These are phyloP conservation scores for Trichoderma asperelloides DNA, from an alignment of 495 filamentous ascomycete species.

Conservation along the genomic window DNA sequence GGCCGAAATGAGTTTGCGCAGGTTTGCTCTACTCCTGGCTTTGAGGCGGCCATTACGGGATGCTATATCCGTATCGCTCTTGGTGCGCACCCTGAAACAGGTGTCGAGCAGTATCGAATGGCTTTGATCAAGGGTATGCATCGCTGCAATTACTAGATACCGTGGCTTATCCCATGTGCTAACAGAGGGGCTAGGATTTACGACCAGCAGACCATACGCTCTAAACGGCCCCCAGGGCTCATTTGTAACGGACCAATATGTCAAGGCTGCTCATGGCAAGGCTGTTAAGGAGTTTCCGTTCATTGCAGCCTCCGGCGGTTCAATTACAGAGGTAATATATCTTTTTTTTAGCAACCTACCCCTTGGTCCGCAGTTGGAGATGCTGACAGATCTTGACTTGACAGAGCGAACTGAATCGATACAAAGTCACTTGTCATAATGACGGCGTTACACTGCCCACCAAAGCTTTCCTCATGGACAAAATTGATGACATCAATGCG, in stretches of 20 bases:
- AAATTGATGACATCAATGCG: slow-evolving; percentile 72
- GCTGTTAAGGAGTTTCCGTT: slow-evolving; percentile 72
- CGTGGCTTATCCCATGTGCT: slow-evolving; percentile 18
- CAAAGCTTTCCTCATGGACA: slow-evolving; percentile 51
- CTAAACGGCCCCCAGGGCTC: slow-evolving; percentile 63
- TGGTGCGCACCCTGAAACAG: slow-evolving; percentile 58
- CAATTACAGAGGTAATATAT: slow-evolving; percentile 59
- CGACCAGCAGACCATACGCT: slow-evolving; percentile 67
- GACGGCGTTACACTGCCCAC: slow-evolving; percentile 66
- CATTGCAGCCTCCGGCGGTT: slow-evolving; percentile 67
- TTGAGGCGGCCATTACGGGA: slow-evolving; percentile 65
- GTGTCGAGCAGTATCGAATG: slow-evolving; percentile 71
- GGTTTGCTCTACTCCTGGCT: slow-evolving; percentile 84
- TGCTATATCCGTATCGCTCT: slow-evolving; percentile 78
- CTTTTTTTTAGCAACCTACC: slow-evolving; percentile 1
- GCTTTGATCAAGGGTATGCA: slow-evolving; percentile 70
- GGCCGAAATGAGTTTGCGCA: slow-evolving; percentile 73
- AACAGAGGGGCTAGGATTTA: slow-evolving; percentile 53
- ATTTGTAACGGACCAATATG: slow-evolving; percentile 70
- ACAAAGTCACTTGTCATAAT: slow-evolving; percentile 61
- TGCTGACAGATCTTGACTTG: background rate
- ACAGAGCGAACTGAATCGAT: slow-evolving; percentile 77
- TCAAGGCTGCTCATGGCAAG: slow-evolving; percentile 65
- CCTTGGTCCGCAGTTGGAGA: background rate
- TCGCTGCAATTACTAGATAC: background rate